These are phyloP conservation scores for Suillus brevipes DNA, from an alignment of 768 basidiomycete genomes.

Conservation along the genomic window DNA sequence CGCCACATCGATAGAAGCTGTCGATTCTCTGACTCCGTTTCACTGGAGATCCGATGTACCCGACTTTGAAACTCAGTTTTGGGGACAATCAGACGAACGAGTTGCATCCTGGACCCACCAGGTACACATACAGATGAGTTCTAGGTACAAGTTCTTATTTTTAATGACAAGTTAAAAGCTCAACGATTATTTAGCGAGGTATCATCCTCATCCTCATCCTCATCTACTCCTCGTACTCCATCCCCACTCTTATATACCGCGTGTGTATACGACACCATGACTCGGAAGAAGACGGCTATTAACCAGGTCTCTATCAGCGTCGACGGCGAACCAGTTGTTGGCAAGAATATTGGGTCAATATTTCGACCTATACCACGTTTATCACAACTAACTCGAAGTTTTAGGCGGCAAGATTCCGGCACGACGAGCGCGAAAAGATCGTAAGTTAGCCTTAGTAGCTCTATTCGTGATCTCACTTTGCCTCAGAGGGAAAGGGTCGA, in stretches of 20 bases:
- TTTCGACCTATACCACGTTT: too few relatives aligned
- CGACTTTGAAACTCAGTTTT: background rate
- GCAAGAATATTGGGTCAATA: background rate
- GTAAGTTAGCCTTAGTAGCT: background rate
- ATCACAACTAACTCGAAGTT: background rate
- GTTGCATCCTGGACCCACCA: background rate
- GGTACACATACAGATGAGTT: background rate
- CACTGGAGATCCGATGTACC: conserved; percentile 1
- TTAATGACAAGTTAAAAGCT: background rate
- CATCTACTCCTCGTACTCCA: background rate
- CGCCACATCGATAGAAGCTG: background rate
- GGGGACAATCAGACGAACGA: background rate
- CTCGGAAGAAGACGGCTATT: too few relatives aligned
- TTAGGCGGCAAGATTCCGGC: background rate
- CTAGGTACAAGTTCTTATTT: background rate
- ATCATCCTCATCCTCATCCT: background rate
- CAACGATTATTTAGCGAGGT: background rate
- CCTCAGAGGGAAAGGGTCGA: background rate
- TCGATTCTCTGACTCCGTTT: background rate
- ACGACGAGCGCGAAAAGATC: too few relatives aligned
- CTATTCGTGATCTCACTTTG: background rate
- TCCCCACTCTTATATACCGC: background rate
- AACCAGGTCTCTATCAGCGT: too few relatives aligned
- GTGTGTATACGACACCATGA: background rate
- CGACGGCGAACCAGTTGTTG: background rate